A percentile compares a stretch with the other conserved stretches of the same genome.
phyloP scores from a whole-genome alignment of 208 protist species.

The Acanthamoeba healyi region DNA sequence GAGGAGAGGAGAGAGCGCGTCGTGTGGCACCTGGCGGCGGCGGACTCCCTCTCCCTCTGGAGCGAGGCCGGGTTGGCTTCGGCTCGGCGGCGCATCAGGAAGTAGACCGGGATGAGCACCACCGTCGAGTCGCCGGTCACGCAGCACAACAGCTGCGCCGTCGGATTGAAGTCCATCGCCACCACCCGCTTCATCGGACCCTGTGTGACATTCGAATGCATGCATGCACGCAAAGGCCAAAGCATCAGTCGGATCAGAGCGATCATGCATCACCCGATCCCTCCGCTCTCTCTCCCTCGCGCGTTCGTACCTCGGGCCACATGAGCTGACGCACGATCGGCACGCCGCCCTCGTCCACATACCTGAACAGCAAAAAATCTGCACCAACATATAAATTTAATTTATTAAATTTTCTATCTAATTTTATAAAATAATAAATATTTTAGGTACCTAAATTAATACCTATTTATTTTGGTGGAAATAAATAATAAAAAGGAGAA shows the following conservation, averaged over 20 bases:
- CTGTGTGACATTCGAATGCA: background rate
- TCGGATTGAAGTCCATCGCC: conserved; percentile 65
- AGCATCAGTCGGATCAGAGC: no score
- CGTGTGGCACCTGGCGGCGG: background rate
- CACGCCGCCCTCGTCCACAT: conserved; percentile 27
- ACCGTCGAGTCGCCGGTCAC: conserved; percentile 54
- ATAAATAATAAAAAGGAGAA: no score
- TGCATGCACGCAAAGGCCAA: no score
- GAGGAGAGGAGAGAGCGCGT: background rate
- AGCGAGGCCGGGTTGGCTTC: background rate
- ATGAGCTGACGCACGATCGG: conserved; percentile 25
- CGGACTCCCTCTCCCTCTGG: background rate
- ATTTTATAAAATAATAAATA: background rate
- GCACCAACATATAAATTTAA: background rate
- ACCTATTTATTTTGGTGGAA: no score
- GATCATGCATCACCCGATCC: no score
- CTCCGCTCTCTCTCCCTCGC: no score
- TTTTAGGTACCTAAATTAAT: background rate
- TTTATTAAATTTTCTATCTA: background rate
- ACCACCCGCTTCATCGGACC: conserved; percentile 24
- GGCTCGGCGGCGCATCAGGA: background rate
- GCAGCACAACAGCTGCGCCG: conserved; percentile 38
- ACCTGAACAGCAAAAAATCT: conserved; percentile 49
- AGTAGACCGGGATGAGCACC: conserved; percentile 51
- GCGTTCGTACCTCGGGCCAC: conserved; percentile 29